Conservation (phyloP, 1,284 basidiomycete species). For the Cutaneotrichosporon sp. region DNA sequence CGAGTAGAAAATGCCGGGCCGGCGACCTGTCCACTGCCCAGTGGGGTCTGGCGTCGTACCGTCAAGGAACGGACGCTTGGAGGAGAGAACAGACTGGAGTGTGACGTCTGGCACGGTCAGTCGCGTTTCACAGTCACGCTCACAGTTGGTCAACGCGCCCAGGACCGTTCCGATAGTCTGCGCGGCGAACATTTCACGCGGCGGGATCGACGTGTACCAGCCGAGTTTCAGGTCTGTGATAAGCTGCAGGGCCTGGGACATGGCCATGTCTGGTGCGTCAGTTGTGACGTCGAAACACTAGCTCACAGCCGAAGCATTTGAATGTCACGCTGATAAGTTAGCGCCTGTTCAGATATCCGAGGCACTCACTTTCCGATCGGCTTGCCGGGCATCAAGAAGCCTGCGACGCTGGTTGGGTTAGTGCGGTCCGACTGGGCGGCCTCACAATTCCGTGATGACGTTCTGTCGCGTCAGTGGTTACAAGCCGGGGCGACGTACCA, state of each 20-base stretch:
- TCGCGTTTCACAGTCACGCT: slow-evolving; percentile 2
- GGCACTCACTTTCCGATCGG: slow-evolving; percentile 56
- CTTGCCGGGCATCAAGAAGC: slow-evolving; percentile 57
- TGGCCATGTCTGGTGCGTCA: slow-evolving; percentile 52
- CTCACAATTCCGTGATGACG: slow-evolving; percentile 57
- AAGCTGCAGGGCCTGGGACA: slow-evolving; percentile 54
- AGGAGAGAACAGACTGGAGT: slow-evolving; percentile 51
- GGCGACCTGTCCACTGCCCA: slow-evolving; percentile 54
- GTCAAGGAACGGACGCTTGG: slow-evolving; percentile 50
- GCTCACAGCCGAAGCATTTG: slow-evolving; percentile 53
- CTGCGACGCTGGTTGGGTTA: slow-evolving; percentile 47
- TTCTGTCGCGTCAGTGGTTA: slow-evolving; percentile 33
- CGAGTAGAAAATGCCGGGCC: slow-evolving; percentile 51
- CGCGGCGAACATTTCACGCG: slow-evolving; percentile 57
- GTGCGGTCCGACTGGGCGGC: neutral
- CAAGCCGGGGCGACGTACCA: slow-evolving; percentile 31
- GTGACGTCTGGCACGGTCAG: slow-evolving; percentile 47
- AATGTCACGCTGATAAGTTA: slow-evolving; percentile 48
- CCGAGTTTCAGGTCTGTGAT: slow-evolving; percentile 57
- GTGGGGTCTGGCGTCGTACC: slow-evolving; percentile 55
- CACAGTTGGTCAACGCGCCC: slow-evolving; percentile 56
- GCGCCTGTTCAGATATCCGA: neutral
- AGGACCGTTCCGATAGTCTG: slow-evolving; percentile 57
- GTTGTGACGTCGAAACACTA: slow-evolving; percentile 12
- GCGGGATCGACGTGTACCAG: slow-evolving; percentile 53